Evolutionary conservation across 305 asterid species (phyloP).

Genomic region (Fraxinus xanthoxyloides): DNA sequence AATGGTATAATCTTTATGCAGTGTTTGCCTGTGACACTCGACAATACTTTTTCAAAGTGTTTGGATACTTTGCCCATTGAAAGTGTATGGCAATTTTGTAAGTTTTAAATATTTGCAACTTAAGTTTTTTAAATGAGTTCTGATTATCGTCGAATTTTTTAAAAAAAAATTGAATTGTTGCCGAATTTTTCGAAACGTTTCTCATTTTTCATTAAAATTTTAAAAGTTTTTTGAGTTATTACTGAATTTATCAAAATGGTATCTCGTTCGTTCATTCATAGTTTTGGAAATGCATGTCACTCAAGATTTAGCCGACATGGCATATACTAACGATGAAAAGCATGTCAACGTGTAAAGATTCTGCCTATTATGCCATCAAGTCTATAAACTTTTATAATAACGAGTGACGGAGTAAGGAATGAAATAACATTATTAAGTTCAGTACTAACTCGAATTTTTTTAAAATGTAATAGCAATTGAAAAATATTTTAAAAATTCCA

Average conservation of each 20-base stretch:
- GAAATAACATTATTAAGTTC: too few species aligned
- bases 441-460: too few species aligned
- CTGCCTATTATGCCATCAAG: too few species aligned
- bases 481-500: neutral
- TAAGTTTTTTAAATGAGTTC: neutral
- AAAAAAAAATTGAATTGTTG: neutral
- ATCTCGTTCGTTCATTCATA: neutral
- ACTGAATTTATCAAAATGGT: neutral
- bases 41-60: neutral
- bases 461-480: too few species aligned
- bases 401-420: neutral
- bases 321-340: neutral
- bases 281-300: neutral
- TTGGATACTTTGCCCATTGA: neutral
- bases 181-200: too few species aligned
- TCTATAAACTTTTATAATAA: too few species aligned
- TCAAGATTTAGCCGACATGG: neutral
- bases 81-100: neutral
- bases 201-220: neutral
- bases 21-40: conserved; percentile 2
- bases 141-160: neutral
- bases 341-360: neutral
- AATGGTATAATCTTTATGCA: neutral
- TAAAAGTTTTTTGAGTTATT: neutral
- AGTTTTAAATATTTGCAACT: neutral